These are phyloP conservation scores for Kodamaea fukazawae DNA, from an alignment of 805 yeast genomes.

Conservation along the genomic window DNA sequence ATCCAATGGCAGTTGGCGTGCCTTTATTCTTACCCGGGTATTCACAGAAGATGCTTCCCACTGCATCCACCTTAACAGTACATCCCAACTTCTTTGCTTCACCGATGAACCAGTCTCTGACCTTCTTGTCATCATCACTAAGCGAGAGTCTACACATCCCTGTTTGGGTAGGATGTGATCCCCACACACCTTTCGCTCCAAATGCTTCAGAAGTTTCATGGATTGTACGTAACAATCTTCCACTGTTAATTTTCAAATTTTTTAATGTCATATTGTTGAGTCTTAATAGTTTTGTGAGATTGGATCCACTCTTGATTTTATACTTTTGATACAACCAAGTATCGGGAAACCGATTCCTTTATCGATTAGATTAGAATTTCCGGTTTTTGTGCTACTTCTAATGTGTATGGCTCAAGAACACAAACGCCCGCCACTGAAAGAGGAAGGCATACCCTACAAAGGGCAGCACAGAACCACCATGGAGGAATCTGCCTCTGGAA, in stretches of 20 bases:
- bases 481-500: no score
- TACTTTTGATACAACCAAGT: not conserved
- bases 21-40: slow-evolving; percentile 51
- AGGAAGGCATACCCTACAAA: no score
- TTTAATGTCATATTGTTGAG: slow-evolving; percentile 1
- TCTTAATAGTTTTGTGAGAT: not conserved
- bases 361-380: no score
- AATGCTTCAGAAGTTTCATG: slow-evolving; percentile 55
- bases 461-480: no score
- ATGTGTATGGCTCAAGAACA: no score
- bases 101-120: slow-evolving; percentile 61
- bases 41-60: slow-evolving; percentile 68
- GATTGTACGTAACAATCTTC: slow-evolving; percentile 54
- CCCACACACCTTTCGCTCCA: slow-evolving; percentile 68
- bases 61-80: slow-evolving; percentile 53
- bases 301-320: not conserved
- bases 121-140: slow-evolving; percentile 58
- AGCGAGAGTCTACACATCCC: slow-evolving; percentile 69
- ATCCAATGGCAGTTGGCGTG: slow-evolving; percentile 65
- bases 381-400: no score
- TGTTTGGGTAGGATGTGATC: slow-evolving; percentile 51
- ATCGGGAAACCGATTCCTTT: no score
- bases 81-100: slow-evolving; percentile 58
- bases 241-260: slow-evolving; percentile 13
- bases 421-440: no score